Evolutionary conservation across 495 filamentous ascomycete genomes (phyloP), one percentile per base, ranked within the genome.

Genomic region (Hypoxylon subgilvum): DNA sequence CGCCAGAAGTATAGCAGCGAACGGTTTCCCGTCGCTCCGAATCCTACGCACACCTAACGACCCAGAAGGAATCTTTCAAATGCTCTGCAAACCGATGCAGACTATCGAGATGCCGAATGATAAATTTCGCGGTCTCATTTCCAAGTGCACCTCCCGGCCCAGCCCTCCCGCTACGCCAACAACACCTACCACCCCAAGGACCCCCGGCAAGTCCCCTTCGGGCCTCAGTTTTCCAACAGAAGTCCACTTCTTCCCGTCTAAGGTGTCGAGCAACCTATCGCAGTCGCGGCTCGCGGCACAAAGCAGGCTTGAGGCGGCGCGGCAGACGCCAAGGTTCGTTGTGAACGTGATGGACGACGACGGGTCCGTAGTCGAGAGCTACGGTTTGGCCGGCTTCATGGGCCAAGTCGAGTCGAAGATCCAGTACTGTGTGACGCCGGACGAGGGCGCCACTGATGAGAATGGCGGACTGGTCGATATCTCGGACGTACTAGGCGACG

Each of bases 11-110:
- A 92, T 96, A 46, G 71, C 77, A 2, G 79, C 80, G 12, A 76
- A 74, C 8, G 88, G 87, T 3, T 93, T 96, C 63, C 92, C 92
- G 0, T 68, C 76, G 1, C 77, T 96, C 2, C 79, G 80, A 38
- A 75, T 74, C 2, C 69, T 96, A 10, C 84, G 91, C 35, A 83
- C 88, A 6, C 89, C 89, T 4, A 84, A 83, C 40, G 89, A 93
- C 63, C 82, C 88, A 27, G 83, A 92, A 16, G 89, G 88, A 14
- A 72, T 82, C 19, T 82, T 93, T 27, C 89, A 93, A 60, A 75
- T 76, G 0, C 80, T 90, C 10, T 93, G 89, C 64, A 80, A 75
- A 38, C 89, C 88, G 0, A 52, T 63, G 22, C 68, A 76, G 23
- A 66, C 65, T 8, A 55, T 71, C 27, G 76, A 76, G 25, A 55